Conservation (phyloP, 2,329 filamentous ascomycete genomes). For the Venturia nashicola region DNA sequence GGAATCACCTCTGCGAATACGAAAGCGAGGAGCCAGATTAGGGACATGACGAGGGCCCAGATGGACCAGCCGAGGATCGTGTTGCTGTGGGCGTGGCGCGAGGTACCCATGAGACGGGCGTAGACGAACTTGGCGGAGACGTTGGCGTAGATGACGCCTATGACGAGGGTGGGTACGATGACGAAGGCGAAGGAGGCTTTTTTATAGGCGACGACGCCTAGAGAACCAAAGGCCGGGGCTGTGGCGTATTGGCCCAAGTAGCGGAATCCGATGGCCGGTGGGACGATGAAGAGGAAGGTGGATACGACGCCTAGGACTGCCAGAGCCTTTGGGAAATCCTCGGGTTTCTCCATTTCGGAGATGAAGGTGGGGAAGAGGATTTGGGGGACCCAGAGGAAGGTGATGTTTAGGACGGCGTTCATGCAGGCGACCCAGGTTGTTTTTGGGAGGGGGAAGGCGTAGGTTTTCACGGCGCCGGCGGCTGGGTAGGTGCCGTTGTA, state of each 20-base stretch:
- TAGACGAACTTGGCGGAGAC: conserved; percentile 37
- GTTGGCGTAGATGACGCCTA: conserved; percentile 39
- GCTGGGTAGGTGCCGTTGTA: conserved; percentile 35
- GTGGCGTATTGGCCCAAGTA: conserved; percentile 38
- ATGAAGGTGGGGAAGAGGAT: conserved; percentile 42
- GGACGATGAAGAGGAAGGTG: conserved; percentile 36
- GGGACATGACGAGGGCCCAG: conserved; percentile 30
- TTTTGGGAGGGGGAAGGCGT: conserved; percentile 34
- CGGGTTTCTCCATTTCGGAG: conserved; percentile 36
- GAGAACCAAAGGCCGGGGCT: conserved; percentile 36
- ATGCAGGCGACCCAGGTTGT: conserved; percentile 36
- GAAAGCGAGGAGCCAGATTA: conserved; percentile 33
- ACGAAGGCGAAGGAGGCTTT: conserved; percentile 39
- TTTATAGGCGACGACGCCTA: conserved; percentile 32
- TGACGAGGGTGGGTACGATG: conserved; percentile 37
- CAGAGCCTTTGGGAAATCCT: conserved; percentile 39
- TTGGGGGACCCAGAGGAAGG: conserved; percentile 38
- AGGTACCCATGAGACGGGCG: conserved; percentile 29
- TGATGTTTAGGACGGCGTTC: conserved; percentile 39
- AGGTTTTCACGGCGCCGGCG: conserved; percentile 31
- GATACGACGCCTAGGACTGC: conserved; percentile 34
- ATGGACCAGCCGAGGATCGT: conserved; percentile 36
- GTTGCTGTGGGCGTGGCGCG: conserved; percentile 34
- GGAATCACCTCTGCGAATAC: conserved; percentile 37
- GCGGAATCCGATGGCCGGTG: conserved; percentile 35